phyloP scores from a whole-genome alignment of 202 grass and related monocot species.

The Panicum virgatum region DNA sequence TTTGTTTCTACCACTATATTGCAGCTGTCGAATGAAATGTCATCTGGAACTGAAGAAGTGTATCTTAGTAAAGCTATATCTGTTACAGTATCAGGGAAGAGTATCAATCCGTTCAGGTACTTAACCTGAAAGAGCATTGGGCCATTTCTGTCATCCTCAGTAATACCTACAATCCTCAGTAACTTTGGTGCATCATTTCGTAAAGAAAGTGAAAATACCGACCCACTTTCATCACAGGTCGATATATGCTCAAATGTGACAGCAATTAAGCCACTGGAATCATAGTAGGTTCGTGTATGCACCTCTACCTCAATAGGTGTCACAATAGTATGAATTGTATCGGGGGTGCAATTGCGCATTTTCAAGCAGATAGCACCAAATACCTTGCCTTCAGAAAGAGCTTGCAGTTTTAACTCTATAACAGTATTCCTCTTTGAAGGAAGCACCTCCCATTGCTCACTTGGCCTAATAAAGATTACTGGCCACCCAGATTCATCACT shows the following conservation, averaged over 20 bases:
- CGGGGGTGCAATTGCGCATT: slow-evolving; percentile 50
- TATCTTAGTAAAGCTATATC: slow-evolving; percentile 70
- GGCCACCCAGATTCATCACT: slow-evolving; percentile 49
- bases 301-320: slow-evolving; percentile 87
- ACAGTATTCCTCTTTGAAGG: slow-evolving; percentile 55
- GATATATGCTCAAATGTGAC: slow-evolving; percentile 56
- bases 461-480: slow-evolving; percentile 69
- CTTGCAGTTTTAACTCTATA: slow-evolving; percentile 65
- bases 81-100: slow-evolving; percentile 68
- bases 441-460: slow-evolving; percentile 68
- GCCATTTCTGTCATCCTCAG: slow-evolving; percentile 57
- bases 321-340: slow-evolving; percentile 54
- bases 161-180: slow-evolving; percentile 60
- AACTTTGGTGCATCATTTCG: slow-evolving; percentile 60
- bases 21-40: slow-evolving; percentile 54
- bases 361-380: slow-evolving; percentile 90
- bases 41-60: slow-evolving; percentile 43
- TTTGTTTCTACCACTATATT: slow-evolving; percentile 83
- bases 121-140: slow-evolving; percentile 64
- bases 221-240: slow-evolving; percentile 56
- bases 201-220: slow-evolving; percentile 73
- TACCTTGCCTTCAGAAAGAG: slow-evolving; percentile 64
- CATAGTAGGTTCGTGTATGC: slow-evolving; percentile 50
- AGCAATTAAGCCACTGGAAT: slow-evolving; percentile 54
- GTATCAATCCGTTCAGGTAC: slow-evolving; percentile 68